These are phyloP conservation scores for Pachysandra terminalis DNA, from an alignment of 164 flowering plant species.

Conservation along the genomic window DNA sequence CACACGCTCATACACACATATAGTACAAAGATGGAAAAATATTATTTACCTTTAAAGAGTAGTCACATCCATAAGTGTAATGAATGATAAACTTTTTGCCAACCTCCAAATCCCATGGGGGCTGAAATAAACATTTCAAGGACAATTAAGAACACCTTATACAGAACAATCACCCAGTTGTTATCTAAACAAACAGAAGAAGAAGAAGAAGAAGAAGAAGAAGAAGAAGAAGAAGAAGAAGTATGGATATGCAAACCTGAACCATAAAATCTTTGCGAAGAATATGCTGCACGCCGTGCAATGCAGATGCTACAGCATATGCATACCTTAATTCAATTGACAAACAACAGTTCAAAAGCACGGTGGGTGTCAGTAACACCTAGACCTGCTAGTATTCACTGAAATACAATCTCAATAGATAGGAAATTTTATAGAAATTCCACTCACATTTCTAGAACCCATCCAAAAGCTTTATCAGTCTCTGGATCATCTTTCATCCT, in stretches of 20 bases:
- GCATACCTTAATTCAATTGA: conserved; percentile 42
- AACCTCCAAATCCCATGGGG: conserved; percentile 78
- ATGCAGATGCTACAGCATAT: conserved; percentile 84
- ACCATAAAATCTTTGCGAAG: conserved; percentile 94
- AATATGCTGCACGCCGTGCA: conserved; percentile 86
- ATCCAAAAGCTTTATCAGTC: conserved; percentile 87
- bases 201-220: too few species aligned
- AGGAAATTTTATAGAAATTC: not conserved
- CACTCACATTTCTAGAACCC: conserved; percentile 98
- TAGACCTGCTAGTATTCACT: not conserved
- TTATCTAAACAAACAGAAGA: too few species aligned
- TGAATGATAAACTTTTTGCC: conserved; percentile 72
- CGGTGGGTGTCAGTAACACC: conserved; percentile 2
- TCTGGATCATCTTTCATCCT: conserved; percentile 86
- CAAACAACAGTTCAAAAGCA: not conserved
- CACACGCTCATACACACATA: too few species aligned
- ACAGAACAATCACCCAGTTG: conserved; percentile 11
- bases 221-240: too few species aligned
- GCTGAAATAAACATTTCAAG: conserved; percentile 46
- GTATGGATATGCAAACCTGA: too few species aligned
- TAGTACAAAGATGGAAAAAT: conserved; percentile 1
- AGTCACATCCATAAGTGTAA: conserved; percentile 92
- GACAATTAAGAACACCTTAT: not conserved
- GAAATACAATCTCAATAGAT: not conserved
- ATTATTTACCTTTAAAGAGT: conserved; percentile 59